Percentiles rank a stretch among this genome's conserved stretches.
Conservation (phyloP, 106 monocot species). For the Vanilla planifolia region DNA sequence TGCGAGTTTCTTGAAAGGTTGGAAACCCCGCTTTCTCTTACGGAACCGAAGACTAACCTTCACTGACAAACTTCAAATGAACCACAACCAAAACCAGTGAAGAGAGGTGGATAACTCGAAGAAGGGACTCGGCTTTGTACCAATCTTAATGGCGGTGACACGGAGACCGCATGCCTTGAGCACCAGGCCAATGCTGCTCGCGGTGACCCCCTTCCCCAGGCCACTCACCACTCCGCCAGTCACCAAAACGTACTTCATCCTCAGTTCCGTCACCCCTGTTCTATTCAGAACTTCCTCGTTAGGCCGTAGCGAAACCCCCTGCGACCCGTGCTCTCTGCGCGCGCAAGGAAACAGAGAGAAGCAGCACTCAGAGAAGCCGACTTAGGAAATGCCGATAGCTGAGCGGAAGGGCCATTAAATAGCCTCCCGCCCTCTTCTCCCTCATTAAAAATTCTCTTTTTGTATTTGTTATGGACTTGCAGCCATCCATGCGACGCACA, state of each 20-base stretch:
- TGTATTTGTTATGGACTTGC: no score
- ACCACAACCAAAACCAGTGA: no score
- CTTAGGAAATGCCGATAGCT: neutral
- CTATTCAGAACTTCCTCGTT: neutral
- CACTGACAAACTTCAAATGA: no score
- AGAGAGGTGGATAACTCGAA: neutral
- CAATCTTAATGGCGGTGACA: slow-evolving; percentile 13
- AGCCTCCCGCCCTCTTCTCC: no score
- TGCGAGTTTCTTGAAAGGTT: no score
- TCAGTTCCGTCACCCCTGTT: neutral
- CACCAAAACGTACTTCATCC: slow-evolving; percentile 13
- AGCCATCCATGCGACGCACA: no score
- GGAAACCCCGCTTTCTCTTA: no score
- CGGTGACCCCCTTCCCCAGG: slow-evolving; percentile 12
- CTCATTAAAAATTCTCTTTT: no score
- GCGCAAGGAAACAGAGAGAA: neutral
- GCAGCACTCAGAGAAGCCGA: no score
- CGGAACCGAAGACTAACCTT: no score
- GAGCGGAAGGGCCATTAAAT: neutral
- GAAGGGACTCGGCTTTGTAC: neutral
- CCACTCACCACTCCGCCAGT: slow-evolving; percentile 12
- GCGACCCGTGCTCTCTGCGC: neutral
- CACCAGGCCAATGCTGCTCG: slow-evolving; percentile 15
- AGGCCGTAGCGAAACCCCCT: neutral
- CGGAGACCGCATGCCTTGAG: slow-evolving; percentile 13